Percentiles rank a stretch among this genome's conserved stretches.
These are phyloP conservation scores for Plantago coronopus DNA, from an alignment of 305 asterid species.

Conservation along the genomic window DNA sequence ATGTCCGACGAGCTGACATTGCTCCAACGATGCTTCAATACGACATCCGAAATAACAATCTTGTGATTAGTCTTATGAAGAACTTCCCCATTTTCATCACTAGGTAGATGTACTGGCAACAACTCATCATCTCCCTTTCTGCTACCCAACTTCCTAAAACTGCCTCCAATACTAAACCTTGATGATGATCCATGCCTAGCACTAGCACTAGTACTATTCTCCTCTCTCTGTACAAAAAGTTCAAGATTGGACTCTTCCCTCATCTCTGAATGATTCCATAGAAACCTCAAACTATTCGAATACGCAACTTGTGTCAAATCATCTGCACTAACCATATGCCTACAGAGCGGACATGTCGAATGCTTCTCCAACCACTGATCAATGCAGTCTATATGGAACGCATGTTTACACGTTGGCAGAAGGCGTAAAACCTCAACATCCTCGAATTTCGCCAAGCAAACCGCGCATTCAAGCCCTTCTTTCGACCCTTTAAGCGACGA, in stretches of 20 bases:
- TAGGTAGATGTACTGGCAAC: slow-evolving; percentile 19
- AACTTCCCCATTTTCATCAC: slow-evolving; percentile 15
- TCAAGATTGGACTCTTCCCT: slow-evolving; percentile 33
- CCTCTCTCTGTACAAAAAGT: slow-evolving; percentile 45
- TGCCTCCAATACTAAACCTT: slow-evolving; percentile 46
- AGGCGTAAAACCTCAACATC: slow-evolving; percentile 62
- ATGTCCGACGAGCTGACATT: slow-evolving; percentile 58
- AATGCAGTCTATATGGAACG: slow-evolving; percentile 70
- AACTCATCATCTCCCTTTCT: slow-evolving; percentile 31
- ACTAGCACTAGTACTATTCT: slow-evolving; percentile 10
- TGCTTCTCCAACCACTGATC: slow-evolving; percentile 83
- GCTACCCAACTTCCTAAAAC: slow-evolving; percentile 34
- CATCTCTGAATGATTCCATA: slow-evolving; percentile 27
- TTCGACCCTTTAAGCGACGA: slow-evolving; percentile 49
- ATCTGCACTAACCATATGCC: slow-evolving; percentile 40
- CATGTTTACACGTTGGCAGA: slow-evolving; percentile 75
- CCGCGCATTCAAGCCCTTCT: slow-evolving; percentile 77
- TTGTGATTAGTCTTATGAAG: slow-evolving; percentile 44
- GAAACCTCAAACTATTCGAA: slow-evolving; percentile 47
- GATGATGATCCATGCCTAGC: slow-evolving; percentile 37
- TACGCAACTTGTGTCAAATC: slow-evolving; percentile 36
- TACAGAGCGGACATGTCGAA: slow-evolving; percentile 81
- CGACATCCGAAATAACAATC: slow-evolving; percentile 41
- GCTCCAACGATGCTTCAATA: slow-evolving; percentile 70
- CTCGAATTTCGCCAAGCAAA: slow-evolving; percentile 63